These are phyloP conservation scores for Polygonum aviculare DNA, from an alignment of 148 eudicot species.

Conservation along the genomic window DNA sequence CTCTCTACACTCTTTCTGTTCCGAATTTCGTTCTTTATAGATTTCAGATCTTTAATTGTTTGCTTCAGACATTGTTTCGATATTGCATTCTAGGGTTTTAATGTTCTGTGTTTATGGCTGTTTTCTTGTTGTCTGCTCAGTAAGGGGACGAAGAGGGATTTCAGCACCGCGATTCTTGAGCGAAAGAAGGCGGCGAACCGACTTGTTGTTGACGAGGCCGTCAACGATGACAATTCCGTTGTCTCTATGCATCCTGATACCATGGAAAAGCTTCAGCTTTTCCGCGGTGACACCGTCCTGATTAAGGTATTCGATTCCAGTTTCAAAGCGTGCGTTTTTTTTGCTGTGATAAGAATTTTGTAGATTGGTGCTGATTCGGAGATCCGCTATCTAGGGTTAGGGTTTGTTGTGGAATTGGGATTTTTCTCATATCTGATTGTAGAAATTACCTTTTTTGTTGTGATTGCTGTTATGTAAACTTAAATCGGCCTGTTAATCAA, in stretches of 20 bases:
- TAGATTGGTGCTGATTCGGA: background rate
- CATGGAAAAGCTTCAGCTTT: conserved; percentile 85
- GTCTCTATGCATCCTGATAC: conserved; percentile 73
- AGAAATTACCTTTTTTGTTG: background rate
- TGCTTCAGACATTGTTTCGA: conserved; percentile 1
- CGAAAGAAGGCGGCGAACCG: conserved; percentile 72
- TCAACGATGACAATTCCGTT: conserved; percentile 79
- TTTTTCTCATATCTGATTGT: background rate
- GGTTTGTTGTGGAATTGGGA: background rate
- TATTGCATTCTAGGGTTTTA: background rate
- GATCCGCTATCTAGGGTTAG: background rate
- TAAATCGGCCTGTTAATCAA: background rate
- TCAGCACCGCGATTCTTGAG: conserved; percentile 77
- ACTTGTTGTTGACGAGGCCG: conserved; percentile 72
- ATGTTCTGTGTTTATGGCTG: background rate
- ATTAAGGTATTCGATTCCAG: conserved; percentile 42
- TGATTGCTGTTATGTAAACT: background rate
- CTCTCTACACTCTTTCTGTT: background rate
- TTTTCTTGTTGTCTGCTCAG: conserved; percentile 21
- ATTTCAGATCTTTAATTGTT: conserved; percentile 7
- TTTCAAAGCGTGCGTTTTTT: background rate
- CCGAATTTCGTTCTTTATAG: background rate
- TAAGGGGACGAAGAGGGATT: conserved; percentile 70
- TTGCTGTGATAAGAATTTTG: background rate
- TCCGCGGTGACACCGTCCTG: conserved; percentile 74